A percentile compares a stretch with the other conserved stretches of the same genome.
phyloP scores from a whole-genome alignment of 208 protist species.

The Leishmania major region DNA sequence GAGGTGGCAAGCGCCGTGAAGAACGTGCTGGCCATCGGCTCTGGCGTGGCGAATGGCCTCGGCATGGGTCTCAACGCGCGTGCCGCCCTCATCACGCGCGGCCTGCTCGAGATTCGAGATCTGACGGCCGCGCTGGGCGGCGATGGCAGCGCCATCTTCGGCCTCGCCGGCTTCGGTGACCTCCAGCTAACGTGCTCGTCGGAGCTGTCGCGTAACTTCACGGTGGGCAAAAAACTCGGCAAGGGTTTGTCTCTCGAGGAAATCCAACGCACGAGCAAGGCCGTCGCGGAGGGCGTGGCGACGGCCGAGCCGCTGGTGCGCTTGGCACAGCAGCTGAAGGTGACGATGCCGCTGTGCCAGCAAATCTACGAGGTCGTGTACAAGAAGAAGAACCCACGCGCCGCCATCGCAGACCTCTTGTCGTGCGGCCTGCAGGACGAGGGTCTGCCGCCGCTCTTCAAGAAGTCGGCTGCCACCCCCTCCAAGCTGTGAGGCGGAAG shows the following conservation, averaged over 20 bases:
- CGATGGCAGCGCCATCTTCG: slow-evolving; percentile 81
- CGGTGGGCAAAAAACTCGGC: slow-evolving; percentile 79
- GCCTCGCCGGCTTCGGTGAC: slow-evolving; percentile 89
- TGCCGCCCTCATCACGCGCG: slow-evolving; percentile 80
- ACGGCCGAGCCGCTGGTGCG: slow-evolving; percentile 73
- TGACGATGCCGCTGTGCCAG: slow-evolving; percentile 67
- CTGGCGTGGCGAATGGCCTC: slow-evolving; percentile 69
- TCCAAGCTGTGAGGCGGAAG: slow-evolving; percentile 26
- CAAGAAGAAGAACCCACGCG: slow-evolving; percentile 37
- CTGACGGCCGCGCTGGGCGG: slow-evolving; percentile 77
- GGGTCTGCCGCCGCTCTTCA: slow-evolving; percentile 58
- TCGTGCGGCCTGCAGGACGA: slow-evolving; percentile 47
- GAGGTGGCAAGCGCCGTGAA: slow-evolving; percentile 92
- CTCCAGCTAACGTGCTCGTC: slow-evolving; percentile 90
- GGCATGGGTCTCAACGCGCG: slow-evolving; percentile 78
- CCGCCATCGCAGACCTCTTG: slow-evolving; percentile 31
- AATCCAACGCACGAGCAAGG: slow-evolving; percentile 63
- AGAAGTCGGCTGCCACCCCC: slow-evolving; percentile 9
- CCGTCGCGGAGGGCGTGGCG: slow-evolving; percentile 81
- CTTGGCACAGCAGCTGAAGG: slow-evolving; percentile 56
- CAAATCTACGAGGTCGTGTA: slow-evolving; percentile 79
- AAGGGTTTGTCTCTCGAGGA: slow-evolving; percentile 69
- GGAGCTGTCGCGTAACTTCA: slow-evolving; percentile 90
- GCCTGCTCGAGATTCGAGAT: slow-evolving; percentile 86
- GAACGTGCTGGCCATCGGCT: slow-evolving; percentile 91